phyloP scores from a whole-genome alignment of 2,329 filamentous ascomycete species.

The Pestalotiopsis sp. region DNA sequence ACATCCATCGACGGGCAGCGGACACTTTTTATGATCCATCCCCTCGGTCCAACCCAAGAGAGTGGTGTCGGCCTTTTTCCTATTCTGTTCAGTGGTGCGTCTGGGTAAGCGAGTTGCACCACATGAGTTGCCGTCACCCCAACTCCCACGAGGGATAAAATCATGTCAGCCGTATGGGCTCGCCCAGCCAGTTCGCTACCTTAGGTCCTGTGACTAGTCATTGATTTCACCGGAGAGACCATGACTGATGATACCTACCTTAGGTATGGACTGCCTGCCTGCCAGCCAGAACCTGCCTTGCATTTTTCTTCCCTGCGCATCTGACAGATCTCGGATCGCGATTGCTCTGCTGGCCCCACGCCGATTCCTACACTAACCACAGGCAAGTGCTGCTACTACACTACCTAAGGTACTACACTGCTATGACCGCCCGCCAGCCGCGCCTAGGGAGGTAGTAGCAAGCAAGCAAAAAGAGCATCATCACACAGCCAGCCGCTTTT shows the following conservation, averaged over 20 bases:
- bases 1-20: too few relatives aligned
- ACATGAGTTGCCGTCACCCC: not conserved
- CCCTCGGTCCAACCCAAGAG: not conserved
- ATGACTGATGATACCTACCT: not conserved
- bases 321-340: conserved; percentile 7
- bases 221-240: not conserved
- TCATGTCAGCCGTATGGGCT: not conserved
- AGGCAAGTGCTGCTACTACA: not conserved
- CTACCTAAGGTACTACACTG: not conserved
- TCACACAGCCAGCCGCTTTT: not conserved
- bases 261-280: not conserved
- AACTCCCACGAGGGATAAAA: not conserved
- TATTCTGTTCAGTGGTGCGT: not conserved
- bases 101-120: not conserved
- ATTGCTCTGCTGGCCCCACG: conserved; percentile 7
- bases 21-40: not conserved
- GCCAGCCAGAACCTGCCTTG: not conserved
- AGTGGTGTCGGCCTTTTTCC: not conserved
- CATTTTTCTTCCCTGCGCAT: not conserved
- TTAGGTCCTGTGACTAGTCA: not conserved
- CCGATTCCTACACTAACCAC: not conserved
- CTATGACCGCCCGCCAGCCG: not conserved
- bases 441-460: not conserved
- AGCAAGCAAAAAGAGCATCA: not conserved
- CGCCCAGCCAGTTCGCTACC: not conserved